A percentile compares a stretch with the other conserved stretches of the same genome.
Conservation (phyloP, 2,329 filamentous ascomycete genomes). For the Ophiocordyceps unilateralis region DNA sequence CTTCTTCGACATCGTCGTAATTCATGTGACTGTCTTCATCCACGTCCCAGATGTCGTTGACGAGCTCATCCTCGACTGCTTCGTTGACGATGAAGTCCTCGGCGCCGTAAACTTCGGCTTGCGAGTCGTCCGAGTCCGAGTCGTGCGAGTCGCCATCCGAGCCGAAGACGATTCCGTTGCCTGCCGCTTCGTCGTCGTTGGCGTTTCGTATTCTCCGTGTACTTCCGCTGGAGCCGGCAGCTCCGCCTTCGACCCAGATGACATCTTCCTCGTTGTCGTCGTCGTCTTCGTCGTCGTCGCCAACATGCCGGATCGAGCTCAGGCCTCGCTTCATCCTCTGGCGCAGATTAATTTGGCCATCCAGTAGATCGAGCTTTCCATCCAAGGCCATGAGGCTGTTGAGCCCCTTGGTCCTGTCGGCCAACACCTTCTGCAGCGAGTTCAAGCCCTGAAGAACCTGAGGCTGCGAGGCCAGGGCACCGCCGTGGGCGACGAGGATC, state of each 20-base stretch:
- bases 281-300: slow-evolving; percentile 27
- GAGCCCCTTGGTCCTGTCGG: slow-evolving; percentile 69
- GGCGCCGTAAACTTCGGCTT: neutral
- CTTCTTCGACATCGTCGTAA: slow-evolving; percentile 29
- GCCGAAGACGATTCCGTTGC: slow-evolving; percentile 37
- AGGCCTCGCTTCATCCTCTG: slow-evolving; percentile 42
- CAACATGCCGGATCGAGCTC: slow-evolving; percentile 20
- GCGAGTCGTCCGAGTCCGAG: slow-evolving; percentile 25
- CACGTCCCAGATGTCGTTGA: slow-evolving; percentile 15
- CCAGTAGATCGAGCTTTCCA: slow-evolving; percentile 87
- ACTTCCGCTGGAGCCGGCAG: slow-evolving; percentile 30
- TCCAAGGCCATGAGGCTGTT: slow-evolving; percentile 74
- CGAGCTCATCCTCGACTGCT: slow-evolving; percentile 24
- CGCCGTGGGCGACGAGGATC: slow-evolving; percentile 83
- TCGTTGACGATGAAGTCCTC: too few species aligned
- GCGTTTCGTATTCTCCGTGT: slow-evolving; percentile 18
- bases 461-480: slow-evolving; percentile 74
- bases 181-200: slow-evolving; percentile 34
- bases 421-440: slow-evolving; percentile 70
- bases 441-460: slow-evolving; percentile 63
- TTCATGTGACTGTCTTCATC: slow-evolving; percentile 27
- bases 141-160: slow-evolving; percentile 37
- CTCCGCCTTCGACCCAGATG: slow-evolving; percentile 76
- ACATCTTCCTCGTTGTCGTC: slow-evolving; percentile 48
- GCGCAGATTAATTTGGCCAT: slow-evolving; percentile 72